Base-by-base conservation (phyloP, 768 basidiomycete species). In the Leccinum disarticulatum region DNA sequence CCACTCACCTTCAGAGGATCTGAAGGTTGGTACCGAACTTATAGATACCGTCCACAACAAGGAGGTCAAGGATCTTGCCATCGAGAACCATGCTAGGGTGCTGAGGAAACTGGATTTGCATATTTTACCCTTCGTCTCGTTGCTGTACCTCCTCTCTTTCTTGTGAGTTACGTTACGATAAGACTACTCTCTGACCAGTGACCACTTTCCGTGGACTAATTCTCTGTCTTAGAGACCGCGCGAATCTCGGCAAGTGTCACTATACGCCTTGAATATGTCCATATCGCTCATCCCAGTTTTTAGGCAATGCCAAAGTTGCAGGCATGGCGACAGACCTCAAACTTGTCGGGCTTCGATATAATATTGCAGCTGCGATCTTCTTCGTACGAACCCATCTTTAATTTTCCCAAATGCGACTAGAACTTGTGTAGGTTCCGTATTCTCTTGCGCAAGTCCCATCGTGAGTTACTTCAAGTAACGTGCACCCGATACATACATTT, bases 291-390 rank as follows among this genome's bases (percentile, higher is more conserved):
- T 9, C 14, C 38, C 14, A 53, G 9, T 10, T 46, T 9, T 52
- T n/a, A 79, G 79, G 70, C 56, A 79, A 80, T 46, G 78, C 79
- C 3, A 68, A 68, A 67, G 71, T 83, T 38, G 81, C 80, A 4
- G 81, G 81, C 11, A 78, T 82, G 80, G 65, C 68, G 14, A 57
- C 36, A 1, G 80, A 81, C 59, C 63, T 77, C 49, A 9, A 76
- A 9, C 71, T 77, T 33, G 48, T 62, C 3, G 76, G 77, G 10
- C 67, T 76, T 6, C 69, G 66, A 57, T 77, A 78, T 52, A 79
- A 77, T 46, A 71, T 60, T n/a, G 77, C 68, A 17, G 72, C 77
- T 9, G 75, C 78, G 2, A 46, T 80, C 59, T 77, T 78, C 64
- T 78, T 77, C 53, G 73, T 72, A 36, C 41, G 69, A 3, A n/a